These are phyloP conservation scores for Plasmodium berghei DNA, from an alignment of 169 alveolate genomes.

Conservation along the genomic window DNA sequence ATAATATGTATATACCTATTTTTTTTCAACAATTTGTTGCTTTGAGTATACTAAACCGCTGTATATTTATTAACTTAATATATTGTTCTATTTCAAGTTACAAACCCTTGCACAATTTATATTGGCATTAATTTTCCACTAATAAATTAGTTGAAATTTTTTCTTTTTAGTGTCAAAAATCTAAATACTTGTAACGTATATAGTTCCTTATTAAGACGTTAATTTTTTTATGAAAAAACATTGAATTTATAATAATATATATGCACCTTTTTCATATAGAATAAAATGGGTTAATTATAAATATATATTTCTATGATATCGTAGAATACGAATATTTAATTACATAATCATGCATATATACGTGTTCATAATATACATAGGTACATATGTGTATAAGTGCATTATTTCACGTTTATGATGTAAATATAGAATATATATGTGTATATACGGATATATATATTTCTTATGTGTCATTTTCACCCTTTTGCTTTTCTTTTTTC, in stretches of 20 bases:
- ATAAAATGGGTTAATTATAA: slow-evolving; percentile 47
- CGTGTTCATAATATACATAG: background rate
- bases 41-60: no score
- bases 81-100: no score
- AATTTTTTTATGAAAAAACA: slow-evolving; percentile 7
- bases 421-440: slow-evolving; percentile 11
- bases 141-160: no score
- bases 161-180: slow-evolving; percentile 17
- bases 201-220: slow-evolving; percentile 10
- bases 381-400: background rate
- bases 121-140: no score
- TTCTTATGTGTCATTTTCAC: background rate
- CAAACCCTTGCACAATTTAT: no score
- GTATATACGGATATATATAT: slow-evolving; percentile 9
- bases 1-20: no score
- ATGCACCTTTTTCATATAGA: slow-evolving; percentile 13
- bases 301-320: slow-evolving; percentile 58
- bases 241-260: slow-evolving; percentile 11
- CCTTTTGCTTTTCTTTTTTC: slow-evolving; percentile 8
- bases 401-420: slow-evolving; percentile 3
- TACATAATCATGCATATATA: slow-evolving; percentile 19
- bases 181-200: slow-evolving; percentile 11
- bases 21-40: no score
- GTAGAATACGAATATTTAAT: slow-evolving; percentile 12
- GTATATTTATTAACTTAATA: no score